These are phyloP conservation scores for Candida orba DNA, from an alignment of 805 yeast genomes.

Conservation along the genomic window DNA sequence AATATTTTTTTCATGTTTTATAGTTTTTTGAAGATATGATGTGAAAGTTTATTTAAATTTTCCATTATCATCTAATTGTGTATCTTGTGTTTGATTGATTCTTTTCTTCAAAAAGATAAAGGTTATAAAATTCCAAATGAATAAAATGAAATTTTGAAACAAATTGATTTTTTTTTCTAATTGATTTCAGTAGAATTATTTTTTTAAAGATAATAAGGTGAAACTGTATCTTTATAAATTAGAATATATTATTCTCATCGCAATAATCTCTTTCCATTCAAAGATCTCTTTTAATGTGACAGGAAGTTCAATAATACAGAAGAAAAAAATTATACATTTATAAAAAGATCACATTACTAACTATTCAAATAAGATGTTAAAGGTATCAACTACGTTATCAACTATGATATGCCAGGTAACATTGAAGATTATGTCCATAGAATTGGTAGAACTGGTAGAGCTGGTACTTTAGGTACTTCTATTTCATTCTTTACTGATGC, in stretches of 20 bases:
- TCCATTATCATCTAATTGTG: no score
- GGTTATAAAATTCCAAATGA: conserved; percentile 1
- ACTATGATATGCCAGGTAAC: conserved; percentile 96
- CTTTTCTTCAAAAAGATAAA: neutral
- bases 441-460: conserved; percentile 96
- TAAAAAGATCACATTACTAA: conserved; percentile 18
- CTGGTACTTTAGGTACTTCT: conserved; percentile 94
- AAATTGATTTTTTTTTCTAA: no score
- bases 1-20: no score
- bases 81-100: no score
- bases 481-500: conserved; percentile 87
- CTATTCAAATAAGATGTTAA: conserved; percentile 67
- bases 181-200: no score
- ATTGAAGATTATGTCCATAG: conserved; percentile 98
- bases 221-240: no score
- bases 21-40: no score
- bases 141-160: neutral
- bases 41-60: no score
- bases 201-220: no score
- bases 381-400: conserved; percentile 89
- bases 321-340: neutral
- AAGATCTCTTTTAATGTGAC: neutral
- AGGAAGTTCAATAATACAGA: neutral
- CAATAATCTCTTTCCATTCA: neutral
- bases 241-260: neutral